Base-by-base conservation (phyloP, 441 rosid genomes). In the Croton laevigatus region DNA sequence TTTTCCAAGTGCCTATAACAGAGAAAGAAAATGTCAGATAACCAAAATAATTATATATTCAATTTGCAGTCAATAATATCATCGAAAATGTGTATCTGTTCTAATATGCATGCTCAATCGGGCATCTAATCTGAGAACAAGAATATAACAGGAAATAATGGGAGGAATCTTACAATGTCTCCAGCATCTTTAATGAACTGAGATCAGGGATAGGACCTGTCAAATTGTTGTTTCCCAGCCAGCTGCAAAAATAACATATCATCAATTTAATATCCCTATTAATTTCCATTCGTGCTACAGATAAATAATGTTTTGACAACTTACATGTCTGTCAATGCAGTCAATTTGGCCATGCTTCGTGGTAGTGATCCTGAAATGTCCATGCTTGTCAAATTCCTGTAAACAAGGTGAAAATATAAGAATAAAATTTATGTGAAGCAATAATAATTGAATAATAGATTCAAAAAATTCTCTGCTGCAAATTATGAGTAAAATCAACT, bases 261-360 rank as follows among this genome's bases (percentile, higher is more conserved):
- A 54, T 80, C 72, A 81, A 62, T 62, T 59, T 44, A 72, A 49
- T 17, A 58, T 22, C 59, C 63, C 58, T 36, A 59, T 57, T 5
- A 49, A 36, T 59, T 66, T 52, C 61, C 48, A 32, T 37, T 44
- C 57, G 57, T 38, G 34, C n/a, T 59, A 62, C 20, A 68, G 20
- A 70, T 32, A 27, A 60, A 9, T 57, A 59, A 60, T 36, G 58
- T 71, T 72, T 66, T 27, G 69, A 40, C 40, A 71, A 77, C 93
- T 69, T 81, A 91, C 97, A 94, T 89, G 80, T 79, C 79, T 27
- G 83, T 81, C 80, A 94, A 78, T 71, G 93, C 97, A 59, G 96
- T 90, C 84, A 91, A 68, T 68, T 72, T 88, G 34, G 84, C 73
- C 69, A 91, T 73, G 27, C 79, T 69, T 66, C 88, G 86, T 46